Conservation (phyloP, 1,284 basidiomycete species). For the Veloporphyrellus conicus region DNA sequence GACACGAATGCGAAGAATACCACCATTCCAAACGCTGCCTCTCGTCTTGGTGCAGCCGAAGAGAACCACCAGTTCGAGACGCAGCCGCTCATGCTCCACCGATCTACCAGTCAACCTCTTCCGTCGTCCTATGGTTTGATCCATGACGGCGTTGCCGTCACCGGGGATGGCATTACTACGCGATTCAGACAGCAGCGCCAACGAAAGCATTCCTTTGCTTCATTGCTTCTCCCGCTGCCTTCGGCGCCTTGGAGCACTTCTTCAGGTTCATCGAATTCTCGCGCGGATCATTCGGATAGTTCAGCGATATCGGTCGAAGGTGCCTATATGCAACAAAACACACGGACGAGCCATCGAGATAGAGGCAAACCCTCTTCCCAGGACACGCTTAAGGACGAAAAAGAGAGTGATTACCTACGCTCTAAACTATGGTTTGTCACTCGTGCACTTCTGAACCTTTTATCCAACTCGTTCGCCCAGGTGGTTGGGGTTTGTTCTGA, state of each 20-base stretch:
- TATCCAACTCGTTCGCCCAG: constrained; percentile 37
- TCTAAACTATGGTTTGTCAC: constrained; percentile 71
- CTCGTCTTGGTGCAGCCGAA: constrained; percentile 8
- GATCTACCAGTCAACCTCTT: constrained; percentile 22
- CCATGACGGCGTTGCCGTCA: constrained; percentile 1
- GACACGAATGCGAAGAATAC: constrained; percentile 2
- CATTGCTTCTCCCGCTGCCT: constrained; percentile 22
- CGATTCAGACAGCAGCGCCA: constrained; percentile 19
- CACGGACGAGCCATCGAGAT: constrained; percentile 5
- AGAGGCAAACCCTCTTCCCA: constrained; percentile 6
- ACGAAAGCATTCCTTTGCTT: constrained; percentile 23
- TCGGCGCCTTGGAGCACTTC: constrained; percentile 8
- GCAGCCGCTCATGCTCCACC: constrained; percentile 29
- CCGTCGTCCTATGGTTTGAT: constrained; percentile 19
- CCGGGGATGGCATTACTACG: constrained; percentile 19
- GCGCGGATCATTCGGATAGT: constrained; percentile 17
- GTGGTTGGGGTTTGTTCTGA: constrained; percentile 88
- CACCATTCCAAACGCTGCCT: constrained; percentile 1
- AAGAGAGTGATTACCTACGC: constrained; percentile 70
- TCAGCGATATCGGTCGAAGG: constrained; percentile 32
- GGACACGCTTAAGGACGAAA: constrained; percentile 20
- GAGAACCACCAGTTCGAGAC: constrained; percentile 18
- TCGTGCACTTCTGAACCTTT: not conserved
- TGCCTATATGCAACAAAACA: constrained; percentile 13
- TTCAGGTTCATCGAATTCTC: constrained; percentile 2